These are phyloP conservation scores for Crucihimalaya himalaica DNA, from an alignment of 345 rosid genomes.

Conservation along the genomic window DNA sequence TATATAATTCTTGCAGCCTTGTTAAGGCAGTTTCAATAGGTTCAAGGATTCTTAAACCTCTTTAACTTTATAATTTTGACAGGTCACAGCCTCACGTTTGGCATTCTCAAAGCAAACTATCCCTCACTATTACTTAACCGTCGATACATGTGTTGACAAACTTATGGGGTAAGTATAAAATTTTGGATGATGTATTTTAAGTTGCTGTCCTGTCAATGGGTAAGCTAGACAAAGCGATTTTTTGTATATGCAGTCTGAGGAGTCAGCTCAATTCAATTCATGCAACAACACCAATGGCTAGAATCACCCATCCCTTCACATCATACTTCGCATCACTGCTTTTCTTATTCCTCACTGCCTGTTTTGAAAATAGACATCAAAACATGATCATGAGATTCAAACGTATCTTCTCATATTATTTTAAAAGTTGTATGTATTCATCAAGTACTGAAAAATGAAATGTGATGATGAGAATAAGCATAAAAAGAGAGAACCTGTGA, in stretches of 20 bases:
- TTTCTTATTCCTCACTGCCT: too few species aligned
- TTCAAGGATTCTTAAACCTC: slow-evolving; percentile 19
- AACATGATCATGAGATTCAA: too few species aligned
- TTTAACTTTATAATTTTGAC: slow-evolving; percentile 38
- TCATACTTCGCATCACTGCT: slow-evolving; percentile 73
- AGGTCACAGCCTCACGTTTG: slow-evolving; percentile 94
- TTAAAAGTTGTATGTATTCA: not conserved
- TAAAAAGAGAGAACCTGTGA: slow-evolving; percentile 19
- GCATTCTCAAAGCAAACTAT: slow-evolving; percentile 92
- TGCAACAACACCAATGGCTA: slow-evolving; percentile 78
- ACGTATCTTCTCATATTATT: too few species aligned
- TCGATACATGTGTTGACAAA: slow-evolving; percentile 92
- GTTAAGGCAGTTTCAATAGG: not conserved
- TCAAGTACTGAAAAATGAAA: not conserved
- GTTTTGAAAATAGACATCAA: too few species aligned
- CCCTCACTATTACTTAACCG: slow-evolving; percentile 95
- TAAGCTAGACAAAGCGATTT: slow-evolving; percentile 13
- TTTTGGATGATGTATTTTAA: slow-evolving; percentile 7
- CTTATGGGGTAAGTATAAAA: slow-evolving; percentile 70
- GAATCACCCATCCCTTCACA: slow-evolving; percentile 79
- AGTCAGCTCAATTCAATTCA: slow-evolving; percentile 68
- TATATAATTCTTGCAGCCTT: not conserved
- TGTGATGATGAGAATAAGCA: slow-evolving; percentile 6
- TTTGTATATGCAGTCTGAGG: slow-evolving; percentile 62
- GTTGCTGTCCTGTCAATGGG: not conserved